Evolutionary conservation across 208 protist species (phyloP).

Genomic region (Leptomonas seymouri): DNA sequence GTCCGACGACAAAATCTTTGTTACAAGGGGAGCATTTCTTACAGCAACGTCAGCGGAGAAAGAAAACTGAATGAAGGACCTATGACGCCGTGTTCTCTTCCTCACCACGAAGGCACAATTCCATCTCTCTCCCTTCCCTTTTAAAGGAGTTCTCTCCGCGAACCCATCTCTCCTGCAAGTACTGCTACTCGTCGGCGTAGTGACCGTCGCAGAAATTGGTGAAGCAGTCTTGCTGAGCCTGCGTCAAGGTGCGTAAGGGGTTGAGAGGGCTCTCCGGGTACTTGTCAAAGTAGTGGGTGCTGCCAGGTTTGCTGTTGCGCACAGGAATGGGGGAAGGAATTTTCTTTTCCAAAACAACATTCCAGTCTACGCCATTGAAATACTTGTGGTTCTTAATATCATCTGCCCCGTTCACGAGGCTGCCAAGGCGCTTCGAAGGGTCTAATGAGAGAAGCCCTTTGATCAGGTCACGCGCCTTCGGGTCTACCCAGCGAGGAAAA

Average conservation of each 20-base stretch:
- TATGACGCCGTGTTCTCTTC: no score
- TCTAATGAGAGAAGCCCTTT: constrained; percentile 81
- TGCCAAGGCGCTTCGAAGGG: constrained; percentile 89
- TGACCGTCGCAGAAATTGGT: constrained; percentile 89
- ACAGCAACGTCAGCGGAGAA: no score
- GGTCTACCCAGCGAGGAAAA: constrained; percentile 87
- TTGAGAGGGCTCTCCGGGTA: constrained; percentile 89
- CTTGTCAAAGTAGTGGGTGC: constrained; percentile 92
- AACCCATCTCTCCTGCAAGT: neutral
- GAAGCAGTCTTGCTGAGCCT: constrained; percentile 85
- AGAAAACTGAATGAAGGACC: no score
- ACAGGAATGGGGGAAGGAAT: constrained; percentile 87
- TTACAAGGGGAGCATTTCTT: no score
- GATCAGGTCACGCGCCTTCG: constrained; percentile 86
- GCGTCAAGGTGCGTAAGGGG: constrained; percentile 72
- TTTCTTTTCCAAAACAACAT: constrained; percentile 80
- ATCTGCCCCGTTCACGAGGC: constrained; percentile 80
- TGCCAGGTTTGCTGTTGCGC: constrained; percentile 71
- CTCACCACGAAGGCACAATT: no score
- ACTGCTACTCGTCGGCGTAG: constrained; percentile 63
- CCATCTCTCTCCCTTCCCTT: no score
- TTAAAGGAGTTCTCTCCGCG: neutral
- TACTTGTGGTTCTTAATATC: constrained; percentile 98
- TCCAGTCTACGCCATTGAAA: constrained; percentile 96
- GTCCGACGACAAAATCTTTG: no score